Evolutionary conservation across 1,139 yeast species (phyloP).

Genomic region (Tardiomyces digboiensis): DNA sequence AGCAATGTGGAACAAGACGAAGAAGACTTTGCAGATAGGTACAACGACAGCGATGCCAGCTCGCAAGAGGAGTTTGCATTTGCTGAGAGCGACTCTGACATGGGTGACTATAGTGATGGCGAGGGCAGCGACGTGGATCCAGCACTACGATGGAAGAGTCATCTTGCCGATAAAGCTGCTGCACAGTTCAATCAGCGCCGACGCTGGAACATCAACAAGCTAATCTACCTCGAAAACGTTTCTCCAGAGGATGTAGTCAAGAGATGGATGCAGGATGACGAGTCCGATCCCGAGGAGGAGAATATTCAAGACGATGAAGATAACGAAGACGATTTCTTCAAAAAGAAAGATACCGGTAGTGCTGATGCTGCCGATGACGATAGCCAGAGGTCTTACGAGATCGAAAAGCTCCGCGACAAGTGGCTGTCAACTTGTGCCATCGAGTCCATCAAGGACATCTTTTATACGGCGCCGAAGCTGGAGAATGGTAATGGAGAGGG

Average conservation of each 20-base stretch:
- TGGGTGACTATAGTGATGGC: conserved; percentile 26
- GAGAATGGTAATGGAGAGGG: conserved; percentile 23
- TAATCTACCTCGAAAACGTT: conserved; percentile 68
- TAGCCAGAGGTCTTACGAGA: conserved; percentile 29
- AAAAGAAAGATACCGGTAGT: conserved; percentile 28
- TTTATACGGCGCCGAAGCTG: conserved; percentile 57
- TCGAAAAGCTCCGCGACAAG: conserved; percentile 42
- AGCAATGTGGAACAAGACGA: conserved; percentile 32
- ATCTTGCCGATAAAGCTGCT: conserved; percentile 23
- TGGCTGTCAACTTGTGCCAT: conserved; percentile 45
- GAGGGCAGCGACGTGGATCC: conserved; percentile 27
- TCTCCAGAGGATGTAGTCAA: conserved; percentile 65
- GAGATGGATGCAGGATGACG: conserved; percentile 53
- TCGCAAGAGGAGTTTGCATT: conserved; percentile 20
- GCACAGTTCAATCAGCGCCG: conserved; percentile 23
- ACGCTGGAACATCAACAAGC: conserved; percentile 72
- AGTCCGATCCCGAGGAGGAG: conserved; percentile 32
- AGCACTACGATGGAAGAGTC: conserved; percentile 32
- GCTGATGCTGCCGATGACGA: conserved; percentile 24
- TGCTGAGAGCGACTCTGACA: conserved; percentile 37
- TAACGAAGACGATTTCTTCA: conserved; percentile 60
- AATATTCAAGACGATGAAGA: conserved; percentile 41
- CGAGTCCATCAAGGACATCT: conserved; percentile 42
- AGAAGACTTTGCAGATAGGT: conserved; percentile 29
- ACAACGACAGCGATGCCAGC: conserved; percentile 2